phyloP scores from a whole-genome alignment of 176 grass and related monocot species.

The Cocos nucifera region DNA sequence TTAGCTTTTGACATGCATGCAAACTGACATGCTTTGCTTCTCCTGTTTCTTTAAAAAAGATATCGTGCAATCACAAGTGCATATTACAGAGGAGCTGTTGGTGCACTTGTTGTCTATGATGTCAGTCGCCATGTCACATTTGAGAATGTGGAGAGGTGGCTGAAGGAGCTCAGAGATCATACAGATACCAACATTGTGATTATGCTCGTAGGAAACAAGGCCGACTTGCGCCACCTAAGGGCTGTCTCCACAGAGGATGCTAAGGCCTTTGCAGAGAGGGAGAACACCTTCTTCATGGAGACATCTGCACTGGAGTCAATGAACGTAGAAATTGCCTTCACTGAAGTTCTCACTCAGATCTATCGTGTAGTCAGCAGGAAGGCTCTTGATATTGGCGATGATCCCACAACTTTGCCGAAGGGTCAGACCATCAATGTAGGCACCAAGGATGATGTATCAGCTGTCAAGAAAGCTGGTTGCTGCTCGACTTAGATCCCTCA shows the following conservation, averaged over 20 bases:
- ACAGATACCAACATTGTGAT: slow-evolving; percentile 1
- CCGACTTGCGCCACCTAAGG: slow-evolving; percentile 8
- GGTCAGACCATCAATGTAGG: slow-evolving; percentile 4
- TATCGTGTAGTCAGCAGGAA: slow-evolving; percentile 1
- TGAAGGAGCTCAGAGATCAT: slow-evolving; percentile 4
- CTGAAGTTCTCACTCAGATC: slow-evolving; percentile 9
- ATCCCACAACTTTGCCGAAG: slow-evolving; percentile 4
- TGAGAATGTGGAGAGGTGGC: slow-evolving; percentile 11
- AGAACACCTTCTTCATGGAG: slow-evolving; percentile 11
- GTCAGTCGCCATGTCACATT: slow-evolving; percentile 7
- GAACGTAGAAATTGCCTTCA: slow-evolving; percentile 1
- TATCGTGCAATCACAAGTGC: slow-evolving; percentile 8
- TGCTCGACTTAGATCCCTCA: background rate
- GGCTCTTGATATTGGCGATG: background rate
- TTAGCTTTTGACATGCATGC: too few species aligned
- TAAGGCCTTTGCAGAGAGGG: slow-evolving; percentile 3
- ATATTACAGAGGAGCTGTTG: slow-evolving; percentile 7
- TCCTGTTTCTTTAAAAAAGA: background rate
- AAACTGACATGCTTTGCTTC: too few species aligned
- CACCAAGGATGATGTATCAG: slow-evolving; percentile 7
- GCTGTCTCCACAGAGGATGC: slow-evolving; percentile 9
- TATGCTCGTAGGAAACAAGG: slow-evolving; percentile 9
- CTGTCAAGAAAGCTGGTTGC: background rate
- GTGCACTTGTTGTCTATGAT: slow-evolving; percentile 6
- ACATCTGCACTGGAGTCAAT: slow-evolving; percentile 1